A percentile compares a stretch with the other conserved stretches of the same genome.
These are phyloP conservation scores for Zygosaccharomyces bailii DNA, from an alignment of 805 yeast genomes.

Conservation along the genomic window DNA sequence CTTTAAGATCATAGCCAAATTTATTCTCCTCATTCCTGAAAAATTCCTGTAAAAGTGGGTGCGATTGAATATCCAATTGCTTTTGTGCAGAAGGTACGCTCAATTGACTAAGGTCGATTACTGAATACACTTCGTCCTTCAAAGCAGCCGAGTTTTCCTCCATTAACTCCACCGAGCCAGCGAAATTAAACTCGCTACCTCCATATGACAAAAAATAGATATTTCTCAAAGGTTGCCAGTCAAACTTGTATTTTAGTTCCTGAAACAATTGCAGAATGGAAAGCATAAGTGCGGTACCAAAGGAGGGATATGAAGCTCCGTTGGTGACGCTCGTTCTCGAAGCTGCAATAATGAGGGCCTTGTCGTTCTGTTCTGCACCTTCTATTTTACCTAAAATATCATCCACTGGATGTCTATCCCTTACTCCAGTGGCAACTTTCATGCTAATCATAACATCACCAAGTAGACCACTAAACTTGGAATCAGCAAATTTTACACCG, in stretches of 20 bases:
- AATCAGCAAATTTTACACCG: constrained; percentile 27
- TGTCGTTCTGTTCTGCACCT: constrained; percentile 76
- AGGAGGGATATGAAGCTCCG: constrained; percentile 70
- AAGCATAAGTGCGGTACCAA: constrained; percentile 70
- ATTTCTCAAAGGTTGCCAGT: constrained; percentile 82
- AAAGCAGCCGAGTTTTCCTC: constrained; percentile 54
- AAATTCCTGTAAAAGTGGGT: constrained; percentile 58
- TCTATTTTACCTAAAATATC: constrained; percentile 72
- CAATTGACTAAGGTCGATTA: constrained; percentile 60
- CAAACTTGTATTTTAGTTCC: constrained; percentile 54
- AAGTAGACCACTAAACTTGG: constrained; percentile 22
- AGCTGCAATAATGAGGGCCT: constrained; percentile 77
- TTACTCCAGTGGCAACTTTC: constrained; percentile 41
- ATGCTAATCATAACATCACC: constrained; percentile 28
- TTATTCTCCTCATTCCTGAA: constrained; percentile 38
- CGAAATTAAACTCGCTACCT: constrained; percentile 72
- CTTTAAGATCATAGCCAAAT: constrained; percentile 26
- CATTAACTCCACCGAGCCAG: constrained; percentile 80
- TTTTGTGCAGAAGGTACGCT: constrained; percentile 52
- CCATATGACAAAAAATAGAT: constrained; percentile 83
- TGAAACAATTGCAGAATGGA: constrained; percentile 70
- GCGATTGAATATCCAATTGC: constrained; percentile 51
- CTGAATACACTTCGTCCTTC: constrained; percentile 58
- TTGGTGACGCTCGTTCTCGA: constrained; percentile 70
- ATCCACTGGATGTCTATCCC: constrained; percentile 65